Base-by-base conservation (phyloP, 768 basidiomycete genomes). In the button mushroom (Agaricus bisporus) region DNA sequence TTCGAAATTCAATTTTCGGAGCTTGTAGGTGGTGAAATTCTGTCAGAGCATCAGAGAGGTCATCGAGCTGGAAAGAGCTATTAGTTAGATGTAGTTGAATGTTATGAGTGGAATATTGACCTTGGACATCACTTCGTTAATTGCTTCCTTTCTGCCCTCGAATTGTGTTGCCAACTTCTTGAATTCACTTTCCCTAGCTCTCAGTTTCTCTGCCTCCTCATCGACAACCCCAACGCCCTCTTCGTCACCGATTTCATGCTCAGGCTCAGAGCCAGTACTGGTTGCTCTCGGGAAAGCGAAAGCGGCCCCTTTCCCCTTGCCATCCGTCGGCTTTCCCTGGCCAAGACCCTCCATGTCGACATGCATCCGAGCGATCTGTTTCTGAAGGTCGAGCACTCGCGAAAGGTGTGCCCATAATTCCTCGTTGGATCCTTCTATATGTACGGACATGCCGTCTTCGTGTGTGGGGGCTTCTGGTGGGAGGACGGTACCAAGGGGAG, bases 121-220 rank as follows among this genome's bases (percentile, higher is more conserved):
- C 77, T 88, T 88, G 64, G 64, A 64, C 88, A 91, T 90, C 29
- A 91, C 85, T 28, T 73, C 76, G 49, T 80, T 77, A 17, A 90
- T 86, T 29, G 81, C 79, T 55, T 81, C 77, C 63, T 83, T 88
- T 51, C 85, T 75, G 25, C 82, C 83, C 48, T 80, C 76, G 63
- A 91, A 90, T 60, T 83, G 82, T 52, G 80, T 76, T 7, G 84
- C 78, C 35, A 89, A 71, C 56, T 73, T 81, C 6, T 78, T 75
- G 64, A 91, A 90, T 61, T 88, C 83, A 49, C 79, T 80, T 58
- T 85, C 86, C 49, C 83, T 72, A 51, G 74, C 76, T 61, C 68
- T 76, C 58, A 71, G 77, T 55, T 72, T 76, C 60, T 82, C 76
- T 41, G 77, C 77, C 56, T 81, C 82, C 50, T 81, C 78, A 49